phyloP scores from a whole-genome alignment of 495 filamentous ascomycete genomes.

The Aspergillus asperescens region DNA sequence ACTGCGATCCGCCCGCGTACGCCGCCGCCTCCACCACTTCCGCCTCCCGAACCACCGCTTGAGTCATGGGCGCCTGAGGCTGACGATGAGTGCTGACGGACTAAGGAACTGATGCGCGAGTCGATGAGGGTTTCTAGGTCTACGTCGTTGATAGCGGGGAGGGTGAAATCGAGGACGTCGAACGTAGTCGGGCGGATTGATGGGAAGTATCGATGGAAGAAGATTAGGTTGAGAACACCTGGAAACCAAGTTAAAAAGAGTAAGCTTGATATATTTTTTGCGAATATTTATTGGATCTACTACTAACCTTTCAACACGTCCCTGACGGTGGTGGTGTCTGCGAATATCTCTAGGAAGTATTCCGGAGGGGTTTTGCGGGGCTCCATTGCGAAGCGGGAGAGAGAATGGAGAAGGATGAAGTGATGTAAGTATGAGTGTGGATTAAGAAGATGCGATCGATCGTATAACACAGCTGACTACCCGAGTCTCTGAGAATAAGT shows the following conservation, averaged over 20 bases:
- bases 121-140: conserved; percentile 93
- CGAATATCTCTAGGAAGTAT: conserved; percentile 79
- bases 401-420: conserved; percentile 1
- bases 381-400: conserved; percentile 38
- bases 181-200: conserved; percentile 75
- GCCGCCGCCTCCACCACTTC: conserved; percentile 18
- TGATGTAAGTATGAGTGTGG: not conserved
- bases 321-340: conserved; percentile 73
- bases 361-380: conserved; percentile 64
- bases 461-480: not conserved
- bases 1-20: conserved; percentile 78
- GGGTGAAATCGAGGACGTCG: conserved; percentile 86
- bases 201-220: conserved; percentile 97
- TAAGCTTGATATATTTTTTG: not conserved
- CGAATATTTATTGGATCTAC: not conserved
- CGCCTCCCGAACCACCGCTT: conserved; percentile 37
- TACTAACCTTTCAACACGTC: conserved; percentile 83
- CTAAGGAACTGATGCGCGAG: conserved; percentile 69
- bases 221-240: conserved; percentile 96
- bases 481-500: not conserved
- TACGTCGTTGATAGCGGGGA: conserved; percentile 79
- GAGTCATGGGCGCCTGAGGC: conserved; percentile 45
- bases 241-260: not conserved
- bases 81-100: conserved; percentile 53
- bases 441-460: not conserved